Conservation (phyloP, 257 asterid species). For the Nemophila menziesii region DNA sequence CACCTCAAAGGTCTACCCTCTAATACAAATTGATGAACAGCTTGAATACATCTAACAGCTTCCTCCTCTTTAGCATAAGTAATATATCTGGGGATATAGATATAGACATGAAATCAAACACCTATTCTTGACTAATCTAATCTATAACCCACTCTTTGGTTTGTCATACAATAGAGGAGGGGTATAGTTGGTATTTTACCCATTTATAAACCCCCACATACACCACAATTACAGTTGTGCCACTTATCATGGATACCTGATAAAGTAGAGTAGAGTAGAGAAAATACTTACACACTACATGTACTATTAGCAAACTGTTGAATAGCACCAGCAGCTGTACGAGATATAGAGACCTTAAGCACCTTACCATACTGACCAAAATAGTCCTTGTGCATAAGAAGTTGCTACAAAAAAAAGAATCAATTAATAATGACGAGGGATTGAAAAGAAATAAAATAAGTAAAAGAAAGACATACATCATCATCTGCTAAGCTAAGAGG, state of each 20-base stretch:
- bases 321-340: conserved; percentile 81
- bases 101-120: neutral
- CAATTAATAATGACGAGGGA: neutral
- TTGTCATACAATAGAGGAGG: neutral
- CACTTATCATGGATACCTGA: neutral
- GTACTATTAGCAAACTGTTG: conserved; percentile 87
- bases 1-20: conserved; percentile 72
- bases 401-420: conserved; percentile 34
- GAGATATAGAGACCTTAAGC: conserved; percentile 83
- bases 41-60: conserved; percentile 88
- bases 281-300: conserved; percentile 83
- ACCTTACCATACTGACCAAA: conserved; percentile 93
- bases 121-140: neutral
- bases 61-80: conserved; percentile 90
- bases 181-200: neutral
- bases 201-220: too few relatives aligned
- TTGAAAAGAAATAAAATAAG: neutral
- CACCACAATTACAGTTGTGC: neutral
- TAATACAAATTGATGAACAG: conserved; percentile 80
- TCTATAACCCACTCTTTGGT: neutral
- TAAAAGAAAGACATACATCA: conserved; percentile 36
- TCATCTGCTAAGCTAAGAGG: conserved; percentile 86
- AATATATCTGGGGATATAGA: conserved; percentile 46
- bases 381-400: conserved; percentile 72
- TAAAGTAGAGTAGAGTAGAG: neutral